Base-by-base conservation (phyloP, 192 early-diverging fungal genomes). In the Linnemannia zychae region DNA sequence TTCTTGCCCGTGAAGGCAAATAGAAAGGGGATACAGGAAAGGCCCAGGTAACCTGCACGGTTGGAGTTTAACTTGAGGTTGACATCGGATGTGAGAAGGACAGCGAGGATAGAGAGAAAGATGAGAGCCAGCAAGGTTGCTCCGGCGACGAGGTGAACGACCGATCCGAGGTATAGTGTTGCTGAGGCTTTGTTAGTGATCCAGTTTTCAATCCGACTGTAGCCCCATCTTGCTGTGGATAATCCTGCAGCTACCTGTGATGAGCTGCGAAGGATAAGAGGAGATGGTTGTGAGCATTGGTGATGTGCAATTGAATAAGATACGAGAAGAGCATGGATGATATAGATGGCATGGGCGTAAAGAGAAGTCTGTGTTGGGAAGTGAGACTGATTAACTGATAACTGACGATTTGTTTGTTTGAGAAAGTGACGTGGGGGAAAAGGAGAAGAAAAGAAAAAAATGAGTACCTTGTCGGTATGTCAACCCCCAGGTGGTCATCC, bases 1-100 rank as follows among this genome's bases (percentile, higher is more conserved):
- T 88, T 88, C 63, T 91, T 91, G 60, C 89, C 89, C 1, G 90
- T 83, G 9, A 88, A 88, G 1, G 88, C 89, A 74, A 91, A 81
- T 17, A 89, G 67, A 77, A 91, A 91, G 0, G 90, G 89, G 18
- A 91, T 87, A 36, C 88, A 87, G 17, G 89, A 52, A 4, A 91
- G 74, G 0, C 76, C 82, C 20, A 91, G 60, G 65, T 88, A 91
- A 11, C 90, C 90, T 4, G 90, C 90, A 12, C 90, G 77, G 75
- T 91, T 88, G 0, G 90, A 90, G 49, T 91, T 91, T 40, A 89
- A 48, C 36, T 70, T 31, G 2, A 91, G 82, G 33, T 90, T 86
- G 15, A 57, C 83, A 31, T 89, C 73, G 20, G 80, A 48, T 11
- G 89, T 67, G 6, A 90, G 60, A 12, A 90, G 60, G 12, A 87